Evolutionary conservation across 116 monocot genomes (phyloP), one percentile per base, ranked within the genome.

Genomic region (Papilionanthe hybrid): DNA sequence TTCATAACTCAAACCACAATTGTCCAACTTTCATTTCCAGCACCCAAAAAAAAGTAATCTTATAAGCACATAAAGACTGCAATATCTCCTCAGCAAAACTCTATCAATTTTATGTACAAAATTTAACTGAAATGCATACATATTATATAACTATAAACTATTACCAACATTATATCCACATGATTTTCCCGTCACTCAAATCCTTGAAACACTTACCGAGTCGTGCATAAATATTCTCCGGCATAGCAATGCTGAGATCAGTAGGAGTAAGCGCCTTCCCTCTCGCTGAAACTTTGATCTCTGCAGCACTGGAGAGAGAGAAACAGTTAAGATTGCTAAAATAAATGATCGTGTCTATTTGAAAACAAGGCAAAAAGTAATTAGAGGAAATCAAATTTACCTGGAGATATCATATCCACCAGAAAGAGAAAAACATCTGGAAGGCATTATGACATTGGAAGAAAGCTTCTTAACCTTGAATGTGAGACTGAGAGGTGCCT

Each of bases 321-420:
- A 45, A 63, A 56, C 12, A 71, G 25, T 9, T 65, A 25, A 25
- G 6, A 63, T 1, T 25, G 23, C 1, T 2, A 63, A 10, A 23
- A 2, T 15, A 53, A 53, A 53, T 15, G 53, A 15, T 15, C 53
- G 2, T 15, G 2, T 15, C 53, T 17, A 15, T 53, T 53, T 53
- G 4, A 2, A 15, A 15, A 53, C 2, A 32, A 15, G 10, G 11
- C 3, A 25, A 27, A 23, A 27, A 65, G 27, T 0, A 65, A 65
- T 25, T 1, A 10, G 65, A 49, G 43, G 30, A 47, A 4, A 8
- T 1, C 30, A 55, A 29, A 9, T 53, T 23, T 17, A 92, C 95
- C 93, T 96, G 58, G 96, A 90, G 76, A 96, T 90, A 77, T 96
- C 96, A 81, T 96, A 93, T 79, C 93, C 96, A 22, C 91, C 93